A percentile compares a stretch with the other conserved stretches of the same genome.
These are phyloP conservation scores for Diplodia mutila DNA, from an alignment of 2,329 filamentous ascomycete species.

Conservation along the genomic window DNA sequence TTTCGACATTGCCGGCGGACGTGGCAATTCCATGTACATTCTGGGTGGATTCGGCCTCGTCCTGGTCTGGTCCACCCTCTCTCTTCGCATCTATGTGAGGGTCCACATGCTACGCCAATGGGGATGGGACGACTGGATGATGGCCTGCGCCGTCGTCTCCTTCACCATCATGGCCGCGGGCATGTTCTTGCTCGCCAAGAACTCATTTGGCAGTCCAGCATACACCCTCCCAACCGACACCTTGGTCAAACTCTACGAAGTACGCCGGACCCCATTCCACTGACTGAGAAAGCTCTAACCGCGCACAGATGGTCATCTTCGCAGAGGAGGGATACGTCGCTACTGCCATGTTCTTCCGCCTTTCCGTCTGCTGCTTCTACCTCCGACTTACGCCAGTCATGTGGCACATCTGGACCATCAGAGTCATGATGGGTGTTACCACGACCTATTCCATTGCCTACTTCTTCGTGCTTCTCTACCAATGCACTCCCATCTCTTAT, in stretches of 20 bases:
- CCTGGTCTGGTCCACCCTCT: conserved; percentile 15
- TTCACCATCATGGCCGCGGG: conserved; percentile 9
- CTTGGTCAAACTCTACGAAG: neutral
- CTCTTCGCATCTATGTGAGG: conserved; percentile 4
- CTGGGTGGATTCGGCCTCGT: conserved; percentile 17
- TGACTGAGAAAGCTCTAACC: neutral
- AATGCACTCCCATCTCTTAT: conserved; percentile 12
- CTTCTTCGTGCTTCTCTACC: conserved; percentile 21
- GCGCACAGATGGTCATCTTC: neutral
- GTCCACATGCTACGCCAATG: neutral
- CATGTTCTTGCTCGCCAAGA: conserved; percentile 7
- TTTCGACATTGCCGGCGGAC: conserved; percentile 13
- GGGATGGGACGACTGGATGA: conserved; percentile 17
- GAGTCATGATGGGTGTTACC: neutral
- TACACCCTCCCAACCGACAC: neutral
- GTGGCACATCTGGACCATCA: conserved; percentile 23
- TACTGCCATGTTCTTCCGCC: conserved; percentile 23
- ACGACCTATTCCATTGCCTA: conserved; percentile 17
- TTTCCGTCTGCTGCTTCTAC: conserved; percentile 18
- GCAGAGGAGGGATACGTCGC: conserved; percentile 11
- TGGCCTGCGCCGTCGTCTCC: neutral
- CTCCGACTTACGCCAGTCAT: conserved; percentile 18
- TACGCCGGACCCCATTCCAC: neutral
- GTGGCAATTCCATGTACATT: conserved; percentile 18
- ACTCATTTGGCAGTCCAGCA: conserved; percentile 3